A percentile compares a stretch with the other conserved stretches of the same genome.
Evolutionary conservation across 306 rosid genomes (phyloP).

Genomic region (Senna siamea): DNA sequence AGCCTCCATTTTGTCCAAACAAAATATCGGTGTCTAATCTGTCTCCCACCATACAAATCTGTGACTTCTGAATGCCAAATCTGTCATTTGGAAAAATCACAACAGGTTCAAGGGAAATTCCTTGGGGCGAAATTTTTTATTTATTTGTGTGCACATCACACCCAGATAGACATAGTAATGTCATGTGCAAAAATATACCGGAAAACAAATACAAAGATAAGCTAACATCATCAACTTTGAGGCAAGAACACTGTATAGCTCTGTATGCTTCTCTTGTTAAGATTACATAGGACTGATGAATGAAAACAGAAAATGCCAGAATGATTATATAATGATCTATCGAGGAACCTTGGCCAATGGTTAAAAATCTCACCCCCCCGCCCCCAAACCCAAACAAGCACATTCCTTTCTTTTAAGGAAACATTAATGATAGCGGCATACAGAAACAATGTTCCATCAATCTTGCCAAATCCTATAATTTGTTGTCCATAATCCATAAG

Average conservation of each 20-base stretch:
- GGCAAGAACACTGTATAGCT: neutral
- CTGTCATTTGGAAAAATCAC: conserved; percentile 48
- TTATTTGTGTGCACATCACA: neutral
- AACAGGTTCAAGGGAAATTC: conserved; percentile 24
- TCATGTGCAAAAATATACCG: neutral
- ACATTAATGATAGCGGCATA: neutral
- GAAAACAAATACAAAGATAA: neutral
- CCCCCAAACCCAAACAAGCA: neutral
- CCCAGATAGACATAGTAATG: neutral
- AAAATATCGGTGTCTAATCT: conserved; percentile 93
- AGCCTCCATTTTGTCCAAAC: conserved; percentile 97
- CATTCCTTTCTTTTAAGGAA: neutral
- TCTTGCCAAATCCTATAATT: neutral
- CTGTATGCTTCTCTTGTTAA: neutral
- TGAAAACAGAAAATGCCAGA: neutral
- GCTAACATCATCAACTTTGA: neutral
- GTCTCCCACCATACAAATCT: conserved; percentile 98
- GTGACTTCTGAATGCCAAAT: conserved; percentile 87
- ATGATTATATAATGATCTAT: neutral
- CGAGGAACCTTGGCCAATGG: neutral
- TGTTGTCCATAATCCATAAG: neutral
- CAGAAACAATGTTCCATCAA: neutral
- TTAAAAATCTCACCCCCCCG: neutral
- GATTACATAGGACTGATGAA: neutral
- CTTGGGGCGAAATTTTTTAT: conserved; percentile 12